Evolutionary conservation across 441 rosid species (phyloP).

Genomic region (Pelargonium myrrhifolium): DNA sequence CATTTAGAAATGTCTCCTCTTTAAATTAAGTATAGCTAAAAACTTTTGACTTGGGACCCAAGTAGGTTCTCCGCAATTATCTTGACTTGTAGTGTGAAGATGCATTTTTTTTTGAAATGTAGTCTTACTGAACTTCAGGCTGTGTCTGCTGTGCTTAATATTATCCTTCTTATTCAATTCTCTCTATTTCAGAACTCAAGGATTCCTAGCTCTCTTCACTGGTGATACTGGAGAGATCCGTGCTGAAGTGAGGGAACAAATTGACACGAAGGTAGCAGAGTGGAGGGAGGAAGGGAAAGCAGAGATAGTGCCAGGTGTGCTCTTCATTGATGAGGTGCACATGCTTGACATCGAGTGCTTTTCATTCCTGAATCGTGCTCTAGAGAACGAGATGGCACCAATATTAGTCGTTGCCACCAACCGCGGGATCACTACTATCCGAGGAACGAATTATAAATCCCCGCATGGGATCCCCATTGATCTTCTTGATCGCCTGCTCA

Average conservation of each 20-base stretch:
- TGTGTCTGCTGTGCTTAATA: neutral
- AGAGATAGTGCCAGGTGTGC: constrained; percentile 87
- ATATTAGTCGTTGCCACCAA: constrained; percentile 85
- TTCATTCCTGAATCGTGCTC: constrained; percentile 91
- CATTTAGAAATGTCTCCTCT: neutral
- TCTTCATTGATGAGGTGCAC: constrained; percentile 92
- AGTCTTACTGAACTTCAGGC: neutral
- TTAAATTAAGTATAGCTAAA: neutral
- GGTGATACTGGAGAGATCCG: constrained; percentile 96
- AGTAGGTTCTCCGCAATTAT: neutral
- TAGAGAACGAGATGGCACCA: constrained; percentile 95
- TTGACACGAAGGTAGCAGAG: constrained; percentile 88
- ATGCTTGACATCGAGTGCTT: constrained; percentile 96
- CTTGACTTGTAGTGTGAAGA: too few species aligned
- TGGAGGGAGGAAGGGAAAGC: constrained; percentile 99
- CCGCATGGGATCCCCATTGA: constrained; percentile 93
- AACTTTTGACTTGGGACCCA: neutral
- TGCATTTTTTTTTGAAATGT: neutral
- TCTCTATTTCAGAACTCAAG: constrained; percentile 57
- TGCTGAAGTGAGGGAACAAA: constrained; percentile 87
- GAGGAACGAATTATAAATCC: constrained; percentile 85
- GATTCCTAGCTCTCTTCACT: constrained; percentile 87
- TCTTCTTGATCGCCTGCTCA: constrained; percentile 83
- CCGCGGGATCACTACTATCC: constrained; percentile 82
- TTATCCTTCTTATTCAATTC: constrained; percentile 1